phyloP scores from a whole-genome alignment of 2,329 filamentous ascomycete genomes.

The Colletotrichum shisoi region DNA sequence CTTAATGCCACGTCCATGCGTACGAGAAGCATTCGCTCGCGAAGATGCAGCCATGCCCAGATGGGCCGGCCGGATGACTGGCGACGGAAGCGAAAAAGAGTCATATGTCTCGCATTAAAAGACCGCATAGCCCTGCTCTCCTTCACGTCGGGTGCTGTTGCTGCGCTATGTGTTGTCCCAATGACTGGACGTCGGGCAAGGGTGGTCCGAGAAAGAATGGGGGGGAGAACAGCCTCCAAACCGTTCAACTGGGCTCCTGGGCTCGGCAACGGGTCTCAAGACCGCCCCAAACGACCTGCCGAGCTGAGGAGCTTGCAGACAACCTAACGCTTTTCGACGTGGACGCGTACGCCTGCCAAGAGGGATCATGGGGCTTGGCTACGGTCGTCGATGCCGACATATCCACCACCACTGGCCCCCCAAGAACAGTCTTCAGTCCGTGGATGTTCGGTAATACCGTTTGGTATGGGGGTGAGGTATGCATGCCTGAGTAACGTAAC shows the following conservation, averaged over 20 bases:
- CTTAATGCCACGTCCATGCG: conserved; percentile 17
- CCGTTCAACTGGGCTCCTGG: conserved; percentile 27
- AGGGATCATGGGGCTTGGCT: conserved; percentile 26
- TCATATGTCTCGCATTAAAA: neutral
- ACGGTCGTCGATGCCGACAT: conserved; percentile 28
- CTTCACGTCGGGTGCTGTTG: neutral
- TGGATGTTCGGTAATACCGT: neutral
- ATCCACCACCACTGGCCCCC: conserved; percentile 23
- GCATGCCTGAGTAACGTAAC: neutral
- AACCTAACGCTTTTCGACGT: conserved; percentile 40
- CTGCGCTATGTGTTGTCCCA: neutral
- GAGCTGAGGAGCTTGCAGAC: conserved; percentile 37
- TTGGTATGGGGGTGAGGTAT: neutral
- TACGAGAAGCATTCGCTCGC: neutral
- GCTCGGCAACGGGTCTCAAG: conserved; percentile 36
- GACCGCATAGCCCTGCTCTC: conserved; percentile 28
- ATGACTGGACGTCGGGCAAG: conserved; percentile 15
- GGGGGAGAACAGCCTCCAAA: neutral
- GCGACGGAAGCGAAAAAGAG: neutral
- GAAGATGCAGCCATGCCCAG: neutral
- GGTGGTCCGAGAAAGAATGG: conserved; percentile 14
- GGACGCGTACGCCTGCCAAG: conserved; percentile 41
- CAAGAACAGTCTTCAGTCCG: neutral
- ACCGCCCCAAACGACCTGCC: conserved; percentile 21
- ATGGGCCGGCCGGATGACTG: conserved; percentile 11